Conservation (phyloP, 805 yeast species). For the Tetrapisispora fleetii region DNA sequence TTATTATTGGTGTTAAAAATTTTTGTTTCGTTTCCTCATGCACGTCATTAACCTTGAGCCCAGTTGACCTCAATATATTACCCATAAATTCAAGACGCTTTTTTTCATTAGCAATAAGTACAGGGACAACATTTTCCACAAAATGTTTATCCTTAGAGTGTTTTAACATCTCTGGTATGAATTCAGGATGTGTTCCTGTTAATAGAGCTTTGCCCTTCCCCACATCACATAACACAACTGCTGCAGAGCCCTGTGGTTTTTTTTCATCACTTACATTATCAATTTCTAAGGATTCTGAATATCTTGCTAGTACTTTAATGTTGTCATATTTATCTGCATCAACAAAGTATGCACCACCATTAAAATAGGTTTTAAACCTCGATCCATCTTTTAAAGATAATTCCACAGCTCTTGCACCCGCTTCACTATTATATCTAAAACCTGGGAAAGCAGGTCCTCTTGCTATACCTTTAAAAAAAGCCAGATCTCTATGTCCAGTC, state of each 20-base stretch:
- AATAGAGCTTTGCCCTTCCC: constrained; percentile 68
- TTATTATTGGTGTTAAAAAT: constrained; percentile 53
- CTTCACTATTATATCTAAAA: constrained; percentile 65
- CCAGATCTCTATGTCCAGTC: constrained; percentile 73
- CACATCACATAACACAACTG: constrained; percentile 55
- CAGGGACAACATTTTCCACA: constrained; percentile 30
- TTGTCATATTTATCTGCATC: constrained; percentile 53
- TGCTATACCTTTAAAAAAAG: constrained; percentile 71
- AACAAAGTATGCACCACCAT: constrained; percentile 86
- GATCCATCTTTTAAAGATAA: constrained; percentile 33
- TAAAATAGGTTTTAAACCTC: constrained; percentile 43
- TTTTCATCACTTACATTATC: constrained; percentile 27
- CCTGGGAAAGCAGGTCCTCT: constrained; percentile 79
- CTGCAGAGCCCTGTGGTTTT: constrained; percentile 40
- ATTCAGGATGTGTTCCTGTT: constrained; percentile 88
- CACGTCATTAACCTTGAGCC: constrained; percentile 53
- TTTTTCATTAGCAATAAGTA: constrained; percentile 35
- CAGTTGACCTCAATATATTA: constrained; percentile 47
- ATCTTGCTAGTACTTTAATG: constrained; percentile 68
- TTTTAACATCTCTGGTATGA: constrained; percentile 44
- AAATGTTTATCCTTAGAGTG: constrained; percentile 27
- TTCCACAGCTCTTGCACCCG: constrained; percentile 57
- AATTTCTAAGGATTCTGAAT: constrained; percentile 47
- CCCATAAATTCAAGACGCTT: constrained; percentile 48
- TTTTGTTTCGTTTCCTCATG: constrained; percentile 44